Conservation (phyloP, 2,329 filamentous ascomycete species). For the Diplodia intermedia region DNA sequence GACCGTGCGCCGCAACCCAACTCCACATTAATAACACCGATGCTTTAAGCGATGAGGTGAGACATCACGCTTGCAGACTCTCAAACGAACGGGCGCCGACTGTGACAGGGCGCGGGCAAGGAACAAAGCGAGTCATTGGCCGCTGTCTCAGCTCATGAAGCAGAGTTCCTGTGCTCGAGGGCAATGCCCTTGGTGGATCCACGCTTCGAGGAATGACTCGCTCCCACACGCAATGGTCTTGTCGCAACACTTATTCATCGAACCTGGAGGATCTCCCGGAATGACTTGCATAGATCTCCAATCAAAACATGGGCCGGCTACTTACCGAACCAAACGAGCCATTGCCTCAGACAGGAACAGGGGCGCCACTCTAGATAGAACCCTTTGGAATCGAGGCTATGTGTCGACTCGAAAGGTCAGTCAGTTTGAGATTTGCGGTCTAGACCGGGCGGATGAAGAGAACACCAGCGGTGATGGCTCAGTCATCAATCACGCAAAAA, state of each 20-base stretch:
- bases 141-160: not conserved
- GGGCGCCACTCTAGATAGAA: not conserved
- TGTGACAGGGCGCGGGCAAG: not conserved
- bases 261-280: conserved; percentile 9
- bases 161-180: not conserved
- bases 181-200: not conserved
- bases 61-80: not conserved
- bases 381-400: not conserved
- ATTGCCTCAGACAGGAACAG: not conserved
- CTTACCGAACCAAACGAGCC: not conserved
- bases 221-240: not conserved
- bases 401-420: not conserved
- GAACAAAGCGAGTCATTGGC: not conserved
- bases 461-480: not conserved
- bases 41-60: conserved; percentile 1
- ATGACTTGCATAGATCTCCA: conserved; percentile 9
- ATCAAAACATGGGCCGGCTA: not conserved
- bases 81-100: not conserved
- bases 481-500: conserved; percentile 57
- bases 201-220: not conserved
- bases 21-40: not conserved
- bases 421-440: not conserved
- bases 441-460: not conserved
- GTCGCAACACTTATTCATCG: not conserved
- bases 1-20: conserved; percentile 21